phyloP scores from a whole-genome alignment of 2,329 filamentous ascomycete genomes.

The Epichloe elymi region DNA sequence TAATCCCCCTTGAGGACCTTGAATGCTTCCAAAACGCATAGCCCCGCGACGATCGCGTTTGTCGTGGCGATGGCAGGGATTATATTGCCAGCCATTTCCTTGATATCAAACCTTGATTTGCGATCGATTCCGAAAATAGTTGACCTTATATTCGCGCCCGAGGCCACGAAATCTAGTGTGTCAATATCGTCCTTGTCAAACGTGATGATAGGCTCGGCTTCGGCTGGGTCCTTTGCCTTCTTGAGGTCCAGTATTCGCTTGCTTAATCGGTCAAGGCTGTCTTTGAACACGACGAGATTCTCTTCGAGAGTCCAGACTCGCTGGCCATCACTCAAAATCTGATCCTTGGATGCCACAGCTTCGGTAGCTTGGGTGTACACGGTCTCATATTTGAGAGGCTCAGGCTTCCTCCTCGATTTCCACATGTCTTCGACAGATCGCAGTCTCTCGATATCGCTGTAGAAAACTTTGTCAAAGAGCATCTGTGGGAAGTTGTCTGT shows the following conservation, averaged over 20 bases:
- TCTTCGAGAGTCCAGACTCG: slow-evolving; percentile 69
- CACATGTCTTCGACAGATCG: slow-evolving; percentile 92
- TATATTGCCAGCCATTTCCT: slow-evolving; percentile 98
- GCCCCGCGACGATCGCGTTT: slow-evolving; percentile 86
- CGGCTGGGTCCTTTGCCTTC: slow-evolving; percentile 30
- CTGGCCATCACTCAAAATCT: slow-evolving; percentile 54
- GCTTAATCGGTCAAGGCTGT: slow-evolving; percentile 68
- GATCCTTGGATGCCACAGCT: slow-evolving; percentile 37
- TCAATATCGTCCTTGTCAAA: slow-evolving; percentile 98
- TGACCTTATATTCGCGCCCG: slow-evolving; percentile 81
- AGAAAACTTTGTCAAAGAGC: slow-evolving; percentile 90
- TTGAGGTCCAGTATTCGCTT: slow-evolving; percentile 56
- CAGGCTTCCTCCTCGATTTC: slow-evolving; percentile 66
- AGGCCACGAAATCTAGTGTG: slow-evolving; percentile 85
- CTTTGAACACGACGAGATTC: slow-evolving; percentile 74
- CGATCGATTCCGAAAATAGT: slow-evolving; percentile 76
- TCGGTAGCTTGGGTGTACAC: slow-evolving; percentile 39
- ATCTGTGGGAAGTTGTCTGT: slow-evolving; percentile 62
- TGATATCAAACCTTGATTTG: slow-evolving; percentile 91
- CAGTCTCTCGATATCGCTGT: slow-evolving; percentile 68
- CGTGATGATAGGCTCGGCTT: slow-evolving; percentile 52
- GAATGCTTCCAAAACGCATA: slow-evolving; percentile 86
- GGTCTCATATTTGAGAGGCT: slow-evolving; percentile 55
- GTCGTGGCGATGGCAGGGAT: slow-evolving; percentile 97
- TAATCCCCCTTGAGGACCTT: slow-evolving; percentile 74